These are phyloP conservation scores for Eragrostis curvula DNA, from an alignment of 176 grass and related monocot genomes.

Conservation along the genomic window DNA sequence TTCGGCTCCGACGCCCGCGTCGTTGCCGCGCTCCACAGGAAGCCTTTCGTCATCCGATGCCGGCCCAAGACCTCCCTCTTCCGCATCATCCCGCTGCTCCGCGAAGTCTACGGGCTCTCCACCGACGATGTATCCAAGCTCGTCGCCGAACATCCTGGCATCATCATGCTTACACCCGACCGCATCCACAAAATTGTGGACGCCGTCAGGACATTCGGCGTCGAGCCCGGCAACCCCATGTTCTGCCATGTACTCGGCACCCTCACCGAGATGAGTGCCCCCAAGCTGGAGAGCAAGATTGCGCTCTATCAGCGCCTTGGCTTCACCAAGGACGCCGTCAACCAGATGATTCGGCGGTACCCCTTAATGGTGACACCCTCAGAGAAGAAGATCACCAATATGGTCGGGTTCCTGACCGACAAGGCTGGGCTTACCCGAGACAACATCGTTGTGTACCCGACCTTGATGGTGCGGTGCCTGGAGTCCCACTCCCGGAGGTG, in stretches of 20 bases:
- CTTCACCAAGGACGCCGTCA: constrained; percentile 19
- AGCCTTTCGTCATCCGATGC: constrained; percentile 26
- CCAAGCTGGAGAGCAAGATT: constrained; percentile 48
- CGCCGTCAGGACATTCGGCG: constrained; percentile 20
- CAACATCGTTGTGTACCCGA: constrained; percentile 1
- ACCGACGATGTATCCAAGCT: constrained; percentile 19
- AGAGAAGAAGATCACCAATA: constrained; percentile 27
- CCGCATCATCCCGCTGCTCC: constrained; percentile 4
- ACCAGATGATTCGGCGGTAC: constrained; percentile 5
- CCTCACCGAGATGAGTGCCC: constrained; percentile 19
- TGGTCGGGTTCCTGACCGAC: neutral
- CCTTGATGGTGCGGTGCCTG: neutral
- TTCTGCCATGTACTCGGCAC: constrained; percentile 13
- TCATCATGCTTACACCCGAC: constrained; percentile 23
- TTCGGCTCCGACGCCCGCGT: constrained; percentile 35
- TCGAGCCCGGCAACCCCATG: neutral
- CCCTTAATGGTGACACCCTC: neutral
- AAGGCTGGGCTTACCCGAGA: constrained; percentile 31
- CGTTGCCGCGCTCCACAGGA: constrained; percentile 11
- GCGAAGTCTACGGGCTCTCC: constrained; percentile 31
- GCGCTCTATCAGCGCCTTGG: constrained; percentile 32
- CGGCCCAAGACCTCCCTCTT: constrained; percentile 3
- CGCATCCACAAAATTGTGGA: constrained; percentile 32
- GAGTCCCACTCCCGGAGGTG: constrained; percentile 7
- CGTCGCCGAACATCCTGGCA: constrained; percentile 22